These are phyloP conservation scores for Venturia pyrina DNA, from an alignment of 2,329 filamentous ascomycete genomes.

Conservation along the genomic window DNA sequence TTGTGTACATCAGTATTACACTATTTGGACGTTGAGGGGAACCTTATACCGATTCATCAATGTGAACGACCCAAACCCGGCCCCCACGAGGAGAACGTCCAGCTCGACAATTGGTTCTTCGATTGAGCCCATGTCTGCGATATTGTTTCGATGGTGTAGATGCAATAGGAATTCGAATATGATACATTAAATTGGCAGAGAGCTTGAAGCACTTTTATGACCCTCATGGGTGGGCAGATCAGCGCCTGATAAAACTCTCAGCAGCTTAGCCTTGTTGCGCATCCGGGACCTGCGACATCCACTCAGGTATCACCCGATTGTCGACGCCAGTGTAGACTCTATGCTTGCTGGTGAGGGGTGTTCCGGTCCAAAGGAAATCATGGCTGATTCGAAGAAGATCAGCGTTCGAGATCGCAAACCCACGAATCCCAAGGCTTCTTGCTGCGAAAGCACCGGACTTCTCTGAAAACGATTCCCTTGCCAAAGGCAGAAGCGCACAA, in stretches of 20 bases:
- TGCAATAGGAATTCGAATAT: neutral
- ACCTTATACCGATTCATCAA: conserved; percentile 5
- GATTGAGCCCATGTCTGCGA: conserved; percentile 1
- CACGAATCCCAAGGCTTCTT: neutral
- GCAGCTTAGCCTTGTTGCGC: neutral
- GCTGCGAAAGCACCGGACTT: neutral
- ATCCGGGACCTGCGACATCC: neutral
- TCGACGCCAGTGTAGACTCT: neutral
- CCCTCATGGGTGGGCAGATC: neutral
- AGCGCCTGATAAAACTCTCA: neutral
- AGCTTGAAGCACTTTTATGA: neutral
- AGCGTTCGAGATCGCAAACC: neutral
- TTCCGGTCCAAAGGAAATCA: neutral
- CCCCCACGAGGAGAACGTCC: conserved; percentile 10
- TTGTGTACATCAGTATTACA: neutral
- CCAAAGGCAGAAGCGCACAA: neutral
- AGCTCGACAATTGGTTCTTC: conserved; percentile 5
- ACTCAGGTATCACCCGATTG: neutral
- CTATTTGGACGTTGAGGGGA: neutral
- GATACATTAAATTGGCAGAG: neutral
- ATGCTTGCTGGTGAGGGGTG: neutral
- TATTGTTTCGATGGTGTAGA: neutral
- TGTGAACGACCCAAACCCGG: conserved; percentile 9
- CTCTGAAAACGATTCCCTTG: neutral
- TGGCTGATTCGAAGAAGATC: neutral